A percentile compares a stretch with the other conserved stretches of the same genome.
Conservation (phyloP, 768 basidiomycete species). For the Trametopsis cervina region DNA sequence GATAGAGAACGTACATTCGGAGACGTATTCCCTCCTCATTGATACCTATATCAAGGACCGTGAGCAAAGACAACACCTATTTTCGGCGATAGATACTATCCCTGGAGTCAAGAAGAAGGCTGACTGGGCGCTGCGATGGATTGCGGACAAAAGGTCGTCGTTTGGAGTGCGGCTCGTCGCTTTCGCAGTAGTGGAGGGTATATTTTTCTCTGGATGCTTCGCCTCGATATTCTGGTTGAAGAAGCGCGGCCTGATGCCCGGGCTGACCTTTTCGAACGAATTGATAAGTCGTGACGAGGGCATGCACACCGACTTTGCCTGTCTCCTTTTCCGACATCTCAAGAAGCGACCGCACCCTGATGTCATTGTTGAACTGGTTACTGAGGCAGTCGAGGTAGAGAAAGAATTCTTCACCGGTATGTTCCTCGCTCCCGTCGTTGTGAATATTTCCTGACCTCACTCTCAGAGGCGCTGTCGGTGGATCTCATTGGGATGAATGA, state of each 20-base stretch:
- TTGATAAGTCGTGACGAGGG: conserved; percentile 95
- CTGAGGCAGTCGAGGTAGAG: conserved; percentile 80
- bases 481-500: conserved; percentile 90
- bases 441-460: not conserved
- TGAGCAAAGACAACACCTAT: conserved; percentile 69
- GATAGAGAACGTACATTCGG: conserved; percentile 98
- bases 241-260: conserved; percentile 97
- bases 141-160: conserved; percentile 68
- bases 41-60: conserved; percentile 90
- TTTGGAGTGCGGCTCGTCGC: conserved; percentile 90
- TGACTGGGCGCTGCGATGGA: conserved; percentile 94
- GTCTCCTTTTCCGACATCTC: conserved; percentile 81
- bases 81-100: conserved; percentile 90
- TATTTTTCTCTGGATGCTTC: conserved; percentile 94
- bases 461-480: conserved; percentile 74
- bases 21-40: conserved; percentile 93
- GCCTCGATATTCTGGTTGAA: conserved; percentile 96
- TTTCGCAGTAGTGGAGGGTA: conserved; percentile 93
- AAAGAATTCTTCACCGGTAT: conserved; percentile 79
- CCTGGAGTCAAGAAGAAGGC: conserved; percentile 91
- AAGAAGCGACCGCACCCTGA: conserved; percentile 76
- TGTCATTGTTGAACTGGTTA: conserved; percentile 63
- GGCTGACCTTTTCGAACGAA: conserved; percentile 93
- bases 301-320: conserved; percentile 95
- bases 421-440: not conserved